Percentiles rank a stretch among this genome's conserved stretches.
These are phyloP conservation scores for Metschnikowia lachancei DNA, from an alignment of 805 yeast genomes.

Conservation along the genomic window DNA sequence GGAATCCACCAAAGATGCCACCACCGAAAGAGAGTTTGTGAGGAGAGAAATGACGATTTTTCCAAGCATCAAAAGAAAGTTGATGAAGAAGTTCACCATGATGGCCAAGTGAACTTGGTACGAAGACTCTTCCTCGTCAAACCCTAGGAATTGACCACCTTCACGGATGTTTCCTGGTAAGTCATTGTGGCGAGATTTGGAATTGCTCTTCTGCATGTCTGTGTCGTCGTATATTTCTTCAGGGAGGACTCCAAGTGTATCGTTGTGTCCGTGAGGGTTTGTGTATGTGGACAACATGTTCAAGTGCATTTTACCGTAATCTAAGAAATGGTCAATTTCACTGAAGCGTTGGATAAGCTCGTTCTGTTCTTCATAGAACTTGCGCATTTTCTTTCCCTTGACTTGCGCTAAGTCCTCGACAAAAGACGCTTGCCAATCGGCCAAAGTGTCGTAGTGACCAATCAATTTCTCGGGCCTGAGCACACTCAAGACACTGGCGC, in stretches of 20 bases:
- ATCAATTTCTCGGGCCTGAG: constrained; percentile 36
- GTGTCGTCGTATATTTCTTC: constrained; percentile 17
- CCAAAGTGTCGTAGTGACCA: constrained; percentile 30
- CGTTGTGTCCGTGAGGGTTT: constrained; percentile 10
- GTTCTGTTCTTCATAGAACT: constrained; percentile 59
- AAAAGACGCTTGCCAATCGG: constrained; percentile 31
- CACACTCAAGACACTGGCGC: constrained; percentile 23
- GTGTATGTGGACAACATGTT: constrained; percentile 62
- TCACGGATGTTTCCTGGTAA: constrained; percentile 63
- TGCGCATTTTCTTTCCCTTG: constrained; percentile 28
- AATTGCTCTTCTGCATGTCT: constrained; percentile 17
- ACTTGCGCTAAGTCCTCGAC: constrained; percentile 19
- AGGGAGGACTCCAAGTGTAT: constrained; percentile 17
- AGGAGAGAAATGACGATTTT: constrained; percentile 58
- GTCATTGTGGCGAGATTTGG: constrained; percentile 34
- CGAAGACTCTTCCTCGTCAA: constrained; percentile 41
- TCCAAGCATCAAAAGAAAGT: constrained; percentile 56
- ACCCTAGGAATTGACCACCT: constrained; percentile 54
- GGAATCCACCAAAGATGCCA: constrained; percentile 79
- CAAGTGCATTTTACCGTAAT: constrained; percentile 62
- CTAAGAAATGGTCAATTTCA: constrained; percentile 64
- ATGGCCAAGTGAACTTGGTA: constrained; percentile 57
- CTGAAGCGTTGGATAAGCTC: constrained; percentile 52
- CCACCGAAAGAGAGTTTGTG: constrained; percentile 69
- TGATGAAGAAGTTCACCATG: constrained; percentile 58